These are phyloP conservation scores for Tilletia horrida DNA, from an alignment of 1,284 basidiomycete species.

Conservation along the genomic window DNA sequence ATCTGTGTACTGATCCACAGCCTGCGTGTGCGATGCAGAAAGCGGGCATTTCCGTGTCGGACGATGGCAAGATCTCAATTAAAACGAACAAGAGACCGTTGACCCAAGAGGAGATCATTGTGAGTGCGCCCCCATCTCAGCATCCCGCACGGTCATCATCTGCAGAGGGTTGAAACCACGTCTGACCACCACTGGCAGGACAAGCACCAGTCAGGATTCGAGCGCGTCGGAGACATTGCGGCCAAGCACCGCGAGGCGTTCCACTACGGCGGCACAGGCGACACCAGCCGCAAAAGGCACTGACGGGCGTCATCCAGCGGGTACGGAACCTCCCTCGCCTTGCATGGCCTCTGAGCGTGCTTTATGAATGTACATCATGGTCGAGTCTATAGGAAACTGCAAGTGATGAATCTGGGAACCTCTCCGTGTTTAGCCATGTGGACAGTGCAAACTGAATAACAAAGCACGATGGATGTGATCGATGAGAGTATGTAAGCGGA, in stretches of 20 bases:
- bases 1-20: neutral
- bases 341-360: too few relatives aligned
- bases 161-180: neutral
- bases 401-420: too few relatives aligned
- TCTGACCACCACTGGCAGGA: neutral
- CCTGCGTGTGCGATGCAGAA: neutral
- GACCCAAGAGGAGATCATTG: conserved; percentile 15
- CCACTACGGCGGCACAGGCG: neutral
- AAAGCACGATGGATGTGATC: too few relatives aligned
- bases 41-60: neutral
- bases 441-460: too few relatives aligned
- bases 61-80: conserved; percentile 2
- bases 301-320: neutral
- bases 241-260: conserved; percentile 15
- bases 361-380: too few relatives aligned
- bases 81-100: conserved; percentile 1
- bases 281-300: neutral
- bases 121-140: neutral
- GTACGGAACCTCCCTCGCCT: too few relatives aligned
- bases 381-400: too few relatives aligned
- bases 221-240: conserved; percentile 14
- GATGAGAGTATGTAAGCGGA: too few relatives aligned
- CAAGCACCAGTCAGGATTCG: conserved; percentile 9
- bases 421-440: too few relatives aligned
- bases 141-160: neutral